These are phyloP conservation scores for Triticum timopheevii DNA, from an alignment of 176 grass and related monocot species.

Conservation along the genomic window DNA sequence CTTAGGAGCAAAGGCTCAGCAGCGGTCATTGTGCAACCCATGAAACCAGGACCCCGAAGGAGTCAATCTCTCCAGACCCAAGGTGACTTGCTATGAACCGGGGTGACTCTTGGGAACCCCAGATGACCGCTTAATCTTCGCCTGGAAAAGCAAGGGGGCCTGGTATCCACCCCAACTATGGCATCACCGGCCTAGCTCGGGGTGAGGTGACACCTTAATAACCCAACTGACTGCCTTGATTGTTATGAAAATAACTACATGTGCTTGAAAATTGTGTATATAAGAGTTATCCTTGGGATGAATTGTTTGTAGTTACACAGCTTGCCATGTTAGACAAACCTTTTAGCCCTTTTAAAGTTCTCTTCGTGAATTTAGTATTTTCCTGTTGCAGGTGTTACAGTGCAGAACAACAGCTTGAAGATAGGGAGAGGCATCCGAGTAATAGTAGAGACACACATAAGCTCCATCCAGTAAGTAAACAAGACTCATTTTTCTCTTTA, in stretches of 20 bases:
- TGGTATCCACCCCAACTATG: neutral
- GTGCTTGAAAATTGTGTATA: slow-evolving; percentile 1
- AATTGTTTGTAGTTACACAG: neutral
- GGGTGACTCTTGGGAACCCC: neutral
- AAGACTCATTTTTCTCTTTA: neutral
- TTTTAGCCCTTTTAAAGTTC: neutral
- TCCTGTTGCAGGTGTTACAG: slow-evolving; percentile 71
- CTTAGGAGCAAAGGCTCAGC: neutral
- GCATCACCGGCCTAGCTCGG: neutral
- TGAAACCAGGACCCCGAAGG: neutral
- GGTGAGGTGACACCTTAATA: neutral
- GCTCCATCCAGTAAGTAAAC: slow-evolving; percentile 71
- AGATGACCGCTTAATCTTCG: neutral
- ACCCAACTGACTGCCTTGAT: neutral
- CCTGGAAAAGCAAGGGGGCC: neutral
- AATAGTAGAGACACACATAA: slow-evolving; percentile 79
- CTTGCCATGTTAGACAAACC: neutral
- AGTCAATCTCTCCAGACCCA: neutral
- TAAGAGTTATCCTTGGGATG: neutral
- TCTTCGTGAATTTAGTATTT: slow-evolving; percentile 19
- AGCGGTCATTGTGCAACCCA: neutral
- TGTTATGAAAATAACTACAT: neutral
- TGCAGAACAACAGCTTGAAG: slow-evolving; percentile 69
- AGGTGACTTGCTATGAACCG: neutral
- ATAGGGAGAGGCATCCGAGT: slow-evolving; percentile 76